Base-by-base conservation (phyloP, 2,329 filamentous ascomycete genomes). In the Acrodontium crateriforme region DNA sequence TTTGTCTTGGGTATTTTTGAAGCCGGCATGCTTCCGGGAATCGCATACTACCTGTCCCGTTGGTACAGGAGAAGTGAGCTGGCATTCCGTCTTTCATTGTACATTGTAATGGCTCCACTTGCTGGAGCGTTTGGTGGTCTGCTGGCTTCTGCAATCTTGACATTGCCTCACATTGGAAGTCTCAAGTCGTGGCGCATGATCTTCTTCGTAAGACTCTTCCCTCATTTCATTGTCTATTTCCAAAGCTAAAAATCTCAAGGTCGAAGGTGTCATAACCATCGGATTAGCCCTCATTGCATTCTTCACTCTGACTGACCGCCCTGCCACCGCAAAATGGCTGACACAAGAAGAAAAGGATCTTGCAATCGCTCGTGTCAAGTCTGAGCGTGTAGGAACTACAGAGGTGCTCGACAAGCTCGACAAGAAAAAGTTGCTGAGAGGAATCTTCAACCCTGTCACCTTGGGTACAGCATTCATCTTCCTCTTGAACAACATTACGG, bases 11-110 rank as follows among this genome's bases (percentile, higher is more conserved):
- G 59, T 4, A 52, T 77, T 8, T 80, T 81, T 32, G 78, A 84
- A 51, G 73, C 78, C 1, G 78, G 77, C 6, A 72, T 83, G 67
- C 52, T 82, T 29, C 78, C 78, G 0, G 77, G 78, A 0, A 78
- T 80, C 21, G 74, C 75, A 0, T 83, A 81, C 51, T 82, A 81
- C 41, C 55, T 81, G 12, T 74, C 69, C 1, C 60, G 76, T 28
- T 82, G 76, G 76, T 82, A 81, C 40, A 61, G 74, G n/a, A 61
- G 72, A 17, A 66, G 65, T 27, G 77, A 83, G 50, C 56, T 82
- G 5, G 65, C 71, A 0, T 79, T 79, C 48, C 65, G 76, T 0
- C 56, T 81, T 1, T 68, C 71, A 1, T 55, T 80, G 2, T 81
- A 79, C 52, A 70, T 81, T 30, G 72, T 79, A 31, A 77, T 73